Percentiles rank a stretch among this genome's conserved stretches.
These are phyloP conservation scores for Eucalyptus fibrosa DNA, from an alignment of 345 rosid genomes.

Conservation along the genomic window DNA sequence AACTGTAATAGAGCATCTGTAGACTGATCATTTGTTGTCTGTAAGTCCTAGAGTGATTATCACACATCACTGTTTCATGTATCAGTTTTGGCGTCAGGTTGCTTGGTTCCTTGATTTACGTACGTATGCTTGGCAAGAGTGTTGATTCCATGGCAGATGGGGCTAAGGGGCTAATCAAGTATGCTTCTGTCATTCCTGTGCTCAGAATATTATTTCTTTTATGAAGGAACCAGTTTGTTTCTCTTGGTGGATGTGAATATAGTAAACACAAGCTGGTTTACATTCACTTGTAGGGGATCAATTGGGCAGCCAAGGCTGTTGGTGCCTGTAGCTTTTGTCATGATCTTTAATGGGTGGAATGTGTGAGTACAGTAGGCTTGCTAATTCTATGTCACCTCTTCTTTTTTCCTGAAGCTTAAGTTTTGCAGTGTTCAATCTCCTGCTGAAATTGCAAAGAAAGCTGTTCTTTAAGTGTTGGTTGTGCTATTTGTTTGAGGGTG, in stretches of 20 bases:
- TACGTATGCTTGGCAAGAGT: conserved; percentile 77
- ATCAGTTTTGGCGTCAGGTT: conserved; percentile 75
- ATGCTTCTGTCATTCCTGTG: neutral
- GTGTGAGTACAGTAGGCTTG: conserved; percentile 22
- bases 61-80: neutral
- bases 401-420: neutral
- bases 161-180: conserved; percentile 74
- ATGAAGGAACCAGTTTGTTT: neutral
- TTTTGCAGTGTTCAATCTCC: neutral
- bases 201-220: neutral
- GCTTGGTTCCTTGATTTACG: conserved; percentile 62
- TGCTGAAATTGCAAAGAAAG: neutral
- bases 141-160: conserved; percentile 84
- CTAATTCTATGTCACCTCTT: neutral
- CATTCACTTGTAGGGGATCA: conserved; percentile 55
- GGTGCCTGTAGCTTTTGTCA: conserved; percentile 85
- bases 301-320: conserved; percentile 75
- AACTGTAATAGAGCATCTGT: neutral
- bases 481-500: neutral
- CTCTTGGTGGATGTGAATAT: neutral
- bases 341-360: conserved; percentile 83
- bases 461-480: neutral
- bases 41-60: neutral
- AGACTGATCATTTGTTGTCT: neutral
- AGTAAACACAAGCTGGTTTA: neutral